These are phyloP conservation scores for Cokeromyces recurvatus DNA, from an alignment of 371 early-diverging fungal species.

Conservation along the genomic window DNA sequence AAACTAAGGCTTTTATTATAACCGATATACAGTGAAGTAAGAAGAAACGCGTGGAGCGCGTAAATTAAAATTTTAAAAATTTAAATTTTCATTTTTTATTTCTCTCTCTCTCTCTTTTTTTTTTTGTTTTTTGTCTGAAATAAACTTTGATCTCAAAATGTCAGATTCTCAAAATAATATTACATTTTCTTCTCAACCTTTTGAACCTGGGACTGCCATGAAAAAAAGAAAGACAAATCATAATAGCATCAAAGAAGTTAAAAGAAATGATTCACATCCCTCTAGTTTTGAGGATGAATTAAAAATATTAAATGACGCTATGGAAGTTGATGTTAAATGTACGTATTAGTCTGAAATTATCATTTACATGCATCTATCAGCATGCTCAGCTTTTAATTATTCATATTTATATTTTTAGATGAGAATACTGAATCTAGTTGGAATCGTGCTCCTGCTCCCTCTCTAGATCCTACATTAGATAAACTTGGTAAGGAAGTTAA, in stretches of 20 bases:
- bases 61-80: no score
- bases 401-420: conserved; percentile 1
- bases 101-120: background rate
- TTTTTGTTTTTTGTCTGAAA: background rate
- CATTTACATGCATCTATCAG: no score
- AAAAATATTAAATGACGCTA: conserved; percentile 10
- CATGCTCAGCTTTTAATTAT: background rate
- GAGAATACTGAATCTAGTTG: conserved; percentile 24
- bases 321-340: conserved; percentile 8
- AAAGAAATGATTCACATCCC: background rate
- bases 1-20: no score
- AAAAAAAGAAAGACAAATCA: conserved; percentile 12
- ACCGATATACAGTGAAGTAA: no score
- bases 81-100: no score
- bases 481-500: conserved; percentile 23
- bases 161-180: conserved; percentile 2
- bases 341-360: no score
- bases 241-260: background rate
- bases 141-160: background rate
- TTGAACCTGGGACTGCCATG: conserved; percentile 11
- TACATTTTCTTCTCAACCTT: conserved; percentile 10
- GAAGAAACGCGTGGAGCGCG: no score
- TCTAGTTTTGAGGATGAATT: conserved; percentile 22
- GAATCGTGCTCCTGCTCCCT: conserved; percentile 25
- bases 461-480: conserved; percentile 25